These are phyloP conservation scores for Kalanchoe fedtschenkoi DNA, from an alignment of 164 flowering plant genomes.

Conservation along the genomic window DNA sequence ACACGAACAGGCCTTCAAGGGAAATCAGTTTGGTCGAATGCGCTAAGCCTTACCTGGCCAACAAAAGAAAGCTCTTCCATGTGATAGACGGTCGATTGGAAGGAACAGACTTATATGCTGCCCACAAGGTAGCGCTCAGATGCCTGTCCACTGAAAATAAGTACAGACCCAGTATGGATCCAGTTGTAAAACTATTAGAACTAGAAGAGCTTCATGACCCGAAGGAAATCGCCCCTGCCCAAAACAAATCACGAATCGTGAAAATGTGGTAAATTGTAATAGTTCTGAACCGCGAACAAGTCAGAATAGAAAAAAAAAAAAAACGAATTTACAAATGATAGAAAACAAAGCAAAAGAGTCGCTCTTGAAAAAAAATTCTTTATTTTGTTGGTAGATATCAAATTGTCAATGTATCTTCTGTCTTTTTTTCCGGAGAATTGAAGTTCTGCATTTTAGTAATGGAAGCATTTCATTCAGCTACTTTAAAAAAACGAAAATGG, in stretches of 20 bases:
- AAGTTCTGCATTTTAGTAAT: too few species aligned
- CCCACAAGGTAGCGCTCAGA: conserved; percentile 32
- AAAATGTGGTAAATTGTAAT: too few species aligned
- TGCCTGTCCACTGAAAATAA: conserved; percentile 39
- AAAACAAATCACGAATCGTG: conserved; percentile 2
- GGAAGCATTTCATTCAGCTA: too few species aligned
- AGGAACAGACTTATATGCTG: conserved; percentile 42
- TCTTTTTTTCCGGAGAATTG: too few species aligned
- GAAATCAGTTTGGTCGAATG: conserved; percentile 59
- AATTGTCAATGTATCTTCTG: too few species aligned
- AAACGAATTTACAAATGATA: too few species aligned
- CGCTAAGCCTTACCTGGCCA: conserved; percentile 44
- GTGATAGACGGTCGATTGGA: conserved; percentile 46
- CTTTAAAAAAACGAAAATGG: too few species aligned
- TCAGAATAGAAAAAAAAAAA: conserved; percentile 30
- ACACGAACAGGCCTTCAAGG: conserved; percentile 49
- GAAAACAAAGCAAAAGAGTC: too few species aligned
- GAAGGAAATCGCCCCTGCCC: conserved; percentile 7
- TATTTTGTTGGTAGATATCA: too few species aligned
- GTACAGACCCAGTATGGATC: conserved; percentile 49
- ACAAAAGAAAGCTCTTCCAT: conserved; percentile 34
- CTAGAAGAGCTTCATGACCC: conserved; percentile 36
- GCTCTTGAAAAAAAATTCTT: too few species aligned
- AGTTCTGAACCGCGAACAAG: too few species aligned
- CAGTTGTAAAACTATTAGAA: conserved; percentile 35